These are phyloP conservation scores for Clitopilus passeckerianus DNA, from an alignment of 768 basidiomycete genomes.

Conservation along the genomic window DNA sequence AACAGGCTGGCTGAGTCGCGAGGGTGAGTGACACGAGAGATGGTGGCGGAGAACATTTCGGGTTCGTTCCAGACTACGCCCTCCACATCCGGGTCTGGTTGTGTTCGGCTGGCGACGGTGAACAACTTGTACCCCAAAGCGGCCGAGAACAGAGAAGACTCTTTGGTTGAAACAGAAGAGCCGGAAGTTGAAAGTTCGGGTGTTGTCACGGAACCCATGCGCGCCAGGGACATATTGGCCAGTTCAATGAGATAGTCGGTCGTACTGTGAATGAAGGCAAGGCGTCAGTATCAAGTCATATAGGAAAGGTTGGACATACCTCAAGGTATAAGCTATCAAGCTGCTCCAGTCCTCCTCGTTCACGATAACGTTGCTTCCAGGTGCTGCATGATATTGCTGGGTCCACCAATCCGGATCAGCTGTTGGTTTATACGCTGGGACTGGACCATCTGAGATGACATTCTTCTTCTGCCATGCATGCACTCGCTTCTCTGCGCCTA, in stretches of 20 bases:
- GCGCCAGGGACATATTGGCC: slow-evolving; percentile 28
- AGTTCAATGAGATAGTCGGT: slow-evolving; percentile 53
- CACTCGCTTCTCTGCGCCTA: slow-evolving; percentile 50
- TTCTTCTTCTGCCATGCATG: slow-evolving; percentile 66
- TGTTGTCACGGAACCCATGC: slow-evolving; percentile 14
- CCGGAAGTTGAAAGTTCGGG: slow-evolving; percentile 13
- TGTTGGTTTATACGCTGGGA: slow-evolving; percentile 19
- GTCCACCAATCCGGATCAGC: slow-evolving; percentile 68
- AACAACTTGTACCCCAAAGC: slow-evolving; percentile 48
- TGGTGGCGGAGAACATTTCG: slow-evolving; percentile 55
- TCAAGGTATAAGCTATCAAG: slow-evolving; percentile 72
- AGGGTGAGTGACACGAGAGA: slow-evolving; percentile 60
- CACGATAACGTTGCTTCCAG: slow-evolving; percentile 63
- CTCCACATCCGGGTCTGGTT: slow-evolving; percentile 59
- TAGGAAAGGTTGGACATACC: slow-evolving; percentile 30
- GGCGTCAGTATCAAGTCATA: slow-evolving; percentile 1
- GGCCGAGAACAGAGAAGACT: slow-evolving; percentile 46
- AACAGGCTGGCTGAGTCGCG: slow-evolving; percentile 54
- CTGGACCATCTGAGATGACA: slow-evolving; percentile 21
- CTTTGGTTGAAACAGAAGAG: slow-evolving; percentile 18
- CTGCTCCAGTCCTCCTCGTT: slow-evolving; percentile 74
- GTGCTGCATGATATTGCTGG: slow-evolving; percentile 53
- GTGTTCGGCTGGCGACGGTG: slow-evolving; percentile 27
- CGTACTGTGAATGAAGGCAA: slow-evolving; percentile 34
- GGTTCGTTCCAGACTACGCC: slow-evolving; percentile 55